phyloP scores from a whole-genome alignment of 176 grass and related monocot species.

The Rhynchospora breviuscula region DNA sequence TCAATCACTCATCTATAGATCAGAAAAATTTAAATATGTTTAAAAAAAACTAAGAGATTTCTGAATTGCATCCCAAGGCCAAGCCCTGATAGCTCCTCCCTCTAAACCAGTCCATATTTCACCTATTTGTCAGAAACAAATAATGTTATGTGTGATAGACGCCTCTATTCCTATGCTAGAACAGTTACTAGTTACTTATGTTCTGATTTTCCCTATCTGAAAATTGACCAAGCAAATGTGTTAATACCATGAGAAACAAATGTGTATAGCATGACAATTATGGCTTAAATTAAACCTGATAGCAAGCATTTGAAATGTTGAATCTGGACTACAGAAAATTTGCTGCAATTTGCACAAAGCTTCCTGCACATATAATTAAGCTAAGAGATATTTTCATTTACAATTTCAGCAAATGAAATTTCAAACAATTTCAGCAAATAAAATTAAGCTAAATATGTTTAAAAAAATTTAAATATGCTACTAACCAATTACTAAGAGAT shows the following conservation, averaged over 20 bases:
- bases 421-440: too few species aligned
- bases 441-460: too few species aligned
- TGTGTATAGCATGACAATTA: neutral
- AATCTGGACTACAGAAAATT: neutral
- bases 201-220: neutral
- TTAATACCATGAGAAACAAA: neutral
- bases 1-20: neutral
- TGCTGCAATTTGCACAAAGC: neutral
- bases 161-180: neutral
- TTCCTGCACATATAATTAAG: too few species aligned
- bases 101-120: conserved; percentile 97
- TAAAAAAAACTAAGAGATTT: conserved; percentile 48
- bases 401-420: too few species aligned
- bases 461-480: too few species aligned
- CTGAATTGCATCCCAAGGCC: conserved; percentile 88
- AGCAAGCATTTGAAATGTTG: neutral
- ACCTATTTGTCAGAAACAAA: conserved; percentile 47
- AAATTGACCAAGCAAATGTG: neutral
- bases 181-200: neutral
- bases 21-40: neutral
- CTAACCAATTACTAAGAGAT: too few species aligned
- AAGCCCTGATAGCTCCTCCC: conserved; percentile 71
- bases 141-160: conserved; percentile 3
- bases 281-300: neutral
- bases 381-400: too few species aligned